Evolutionary conservation across 2,329 filamentous ascomycete species (phyloP).

Genomic region (Clarireedia sp.): DNA sequence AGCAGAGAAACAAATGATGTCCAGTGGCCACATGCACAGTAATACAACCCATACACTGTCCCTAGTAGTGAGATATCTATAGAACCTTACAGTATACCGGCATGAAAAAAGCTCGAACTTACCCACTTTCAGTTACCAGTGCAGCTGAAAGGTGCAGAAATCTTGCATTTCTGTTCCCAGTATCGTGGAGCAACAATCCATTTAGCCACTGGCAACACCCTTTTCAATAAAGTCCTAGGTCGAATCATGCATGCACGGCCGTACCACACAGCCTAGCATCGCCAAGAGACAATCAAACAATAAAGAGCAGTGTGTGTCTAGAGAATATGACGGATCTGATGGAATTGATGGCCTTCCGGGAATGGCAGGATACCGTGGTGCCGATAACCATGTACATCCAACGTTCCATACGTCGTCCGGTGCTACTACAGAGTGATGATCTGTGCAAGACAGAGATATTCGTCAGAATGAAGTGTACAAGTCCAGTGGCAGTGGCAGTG

Average conservation of each 20-base stretch:
- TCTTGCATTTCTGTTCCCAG: conserved; percentile 6
- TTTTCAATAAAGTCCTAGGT: background rate
- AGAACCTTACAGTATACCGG: background rate
- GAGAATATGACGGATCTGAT: background rate
- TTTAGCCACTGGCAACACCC: conserved; percentile 5
- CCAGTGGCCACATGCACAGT: conserved; percentile 6
- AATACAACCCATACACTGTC: background rate
- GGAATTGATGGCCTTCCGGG: too few species aligned
- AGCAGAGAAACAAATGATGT: background rate
- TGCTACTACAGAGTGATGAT: too few species aligned
- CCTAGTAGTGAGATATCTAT: background rate
- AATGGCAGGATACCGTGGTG: too few species aligned
- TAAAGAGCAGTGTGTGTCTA: background rate
- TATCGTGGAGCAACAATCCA: conserved; percentile 4
- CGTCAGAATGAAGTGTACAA: too few species aligned
- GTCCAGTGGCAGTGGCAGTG: too few species aligned
- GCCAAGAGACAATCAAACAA: background rate
- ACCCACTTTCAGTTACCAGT: conserved; percentile 8
- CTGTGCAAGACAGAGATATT: too few species aligned
- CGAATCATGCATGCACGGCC: conserved; percentile 5
- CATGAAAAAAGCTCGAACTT: background rate
- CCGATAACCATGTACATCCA: too few species aligned
- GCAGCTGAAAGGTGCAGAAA: conserved; percentile 9
- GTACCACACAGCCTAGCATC: conserved; percentile 7
- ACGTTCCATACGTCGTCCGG: too few species aligned